phyloP scores from a whole-genome alignment of 1,139 yeast genomes.

The Ogataea hybrid region DNA sequence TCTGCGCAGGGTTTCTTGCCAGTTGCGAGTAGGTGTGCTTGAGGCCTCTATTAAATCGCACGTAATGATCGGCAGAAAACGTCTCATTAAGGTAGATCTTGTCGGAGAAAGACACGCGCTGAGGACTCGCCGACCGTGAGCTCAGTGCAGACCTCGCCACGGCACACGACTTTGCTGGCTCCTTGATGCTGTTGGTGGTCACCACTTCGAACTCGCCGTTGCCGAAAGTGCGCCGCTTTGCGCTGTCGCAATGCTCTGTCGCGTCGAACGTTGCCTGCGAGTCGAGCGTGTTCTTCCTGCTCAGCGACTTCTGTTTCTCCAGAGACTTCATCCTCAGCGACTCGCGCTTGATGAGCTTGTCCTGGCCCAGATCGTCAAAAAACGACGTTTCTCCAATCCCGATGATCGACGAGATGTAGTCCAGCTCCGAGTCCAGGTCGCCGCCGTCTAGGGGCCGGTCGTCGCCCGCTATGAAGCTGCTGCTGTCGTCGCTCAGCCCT shows the following conservation, averaged over 20 bases:
- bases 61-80: conserved; percentile 46
- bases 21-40: conserved; percentile 51
- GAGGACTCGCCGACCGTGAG: conserved; percentile 1
- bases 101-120: conserved; percentile 36
- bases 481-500: conserved; percentile 7
- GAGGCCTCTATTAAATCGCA: conserved; percentile 42
- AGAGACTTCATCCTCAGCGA: conserved; percentile 24
- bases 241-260: conserved; percentile 15
- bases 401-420: conserved; percentile 26
- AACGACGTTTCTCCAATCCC: conserved; percentile 32
- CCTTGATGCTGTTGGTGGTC: conserved; percentile 17
- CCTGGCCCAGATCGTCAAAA: conserved; percentile 18
- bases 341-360: conserved; percentile 14
- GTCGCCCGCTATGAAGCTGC: conserved; percentile 22
- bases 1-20: conserved; percentile 44
- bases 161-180: conserved; percentile 4
- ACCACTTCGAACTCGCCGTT: conserved; percentile 27
- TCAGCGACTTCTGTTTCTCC: conserved; percentile 25
- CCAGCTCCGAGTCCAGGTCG: conserved; percentile 22
- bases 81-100: conserved; percentile 47
- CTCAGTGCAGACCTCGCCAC: background rate
- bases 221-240: background rate
- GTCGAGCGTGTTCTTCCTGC: conserved; percentile 21
- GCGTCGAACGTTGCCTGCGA: conserved; percentile 14
- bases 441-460: conserved; percentile 9